Percentiles rank a stretch among this genome's conserved stretches.
Conservation (phyloP, 306 rosid genomes). For the Vigna trinervia region DNA sequence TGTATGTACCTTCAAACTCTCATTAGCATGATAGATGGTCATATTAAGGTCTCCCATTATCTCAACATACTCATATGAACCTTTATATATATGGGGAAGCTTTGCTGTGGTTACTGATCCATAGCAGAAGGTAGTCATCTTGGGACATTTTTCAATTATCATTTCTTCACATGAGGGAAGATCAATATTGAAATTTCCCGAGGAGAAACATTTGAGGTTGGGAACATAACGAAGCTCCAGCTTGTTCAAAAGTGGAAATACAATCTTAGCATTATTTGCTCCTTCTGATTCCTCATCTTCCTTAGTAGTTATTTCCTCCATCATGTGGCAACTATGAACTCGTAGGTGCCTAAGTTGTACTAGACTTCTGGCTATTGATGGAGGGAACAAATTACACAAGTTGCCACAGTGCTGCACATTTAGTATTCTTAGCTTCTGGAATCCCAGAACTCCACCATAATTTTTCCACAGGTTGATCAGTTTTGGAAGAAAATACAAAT, state of each 20-base stretch:
- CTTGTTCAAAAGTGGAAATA: background rate
- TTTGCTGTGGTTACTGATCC: background rate
- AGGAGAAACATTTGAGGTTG: conserved; percentile 1
- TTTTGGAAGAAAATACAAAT: conserved; percentile 1
- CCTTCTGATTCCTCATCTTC: conserved; percentile 3
- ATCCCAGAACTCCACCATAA: background rate
- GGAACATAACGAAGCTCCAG: background rate
- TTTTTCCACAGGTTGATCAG: background rate
- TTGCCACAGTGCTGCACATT: background rate
- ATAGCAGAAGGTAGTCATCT: background rate
- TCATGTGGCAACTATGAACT: background rate
- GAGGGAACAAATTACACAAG: conserved; percentile 5
- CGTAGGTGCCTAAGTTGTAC: background rate
- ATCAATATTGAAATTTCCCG: conserved; percentile 6
- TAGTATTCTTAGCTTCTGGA: background rate
- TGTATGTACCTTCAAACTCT: background rate
- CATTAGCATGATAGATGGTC: conserved; percentile 8
- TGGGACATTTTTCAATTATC: conserved; percentile 2
- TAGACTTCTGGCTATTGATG: conserved; percentile 1
- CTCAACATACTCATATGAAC: conserved; percentile 3
- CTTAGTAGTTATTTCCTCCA: background rate
- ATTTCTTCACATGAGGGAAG: conserved; percentile 1
- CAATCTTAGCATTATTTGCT: background rate
- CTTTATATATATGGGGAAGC: conserved; percentile 6
- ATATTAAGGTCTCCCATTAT: background rate